phyloP scores from a whole-genome alignment of 768 basidiomycete species.

The Chalciporus sphaerocephalus region DNA sequence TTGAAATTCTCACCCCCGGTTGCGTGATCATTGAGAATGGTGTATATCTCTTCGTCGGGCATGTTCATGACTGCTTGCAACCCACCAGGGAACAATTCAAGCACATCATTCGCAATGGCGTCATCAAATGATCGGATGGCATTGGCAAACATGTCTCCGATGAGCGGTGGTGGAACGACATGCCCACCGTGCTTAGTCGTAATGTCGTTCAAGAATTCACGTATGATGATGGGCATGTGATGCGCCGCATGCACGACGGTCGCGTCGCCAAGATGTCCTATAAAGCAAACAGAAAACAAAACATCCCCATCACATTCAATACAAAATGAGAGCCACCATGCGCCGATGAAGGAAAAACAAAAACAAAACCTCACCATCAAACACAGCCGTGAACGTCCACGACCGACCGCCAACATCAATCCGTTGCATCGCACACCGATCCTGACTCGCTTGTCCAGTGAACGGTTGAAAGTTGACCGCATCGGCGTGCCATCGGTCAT shows the following conservation, averaged over 20 bases:
- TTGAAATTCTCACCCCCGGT: constrained; percentile 56
- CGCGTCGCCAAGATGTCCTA: constrained; percentile 66
- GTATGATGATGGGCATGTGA: constrained; percentile 64
- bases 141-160: constrained; percentile 53
- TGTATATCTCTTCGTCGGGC: constrained; percentile 52
- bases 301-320: not conserved
- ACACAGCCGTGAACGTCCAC: constrained; percentile 68
- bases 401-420: constrained; percentile 50
- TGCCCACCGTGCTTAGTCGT: constrained; percentile 35
- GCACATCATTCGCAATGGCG: constrained; percentile 61
- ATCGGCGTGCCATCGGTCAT: constrained; percentile 45
- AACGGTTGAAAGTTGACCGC: constrained; percentile 68
- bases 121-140: constrained; percentile 61
- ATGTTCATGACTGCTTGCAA: constrained; percentile 46
- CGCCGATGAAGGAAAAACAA: not conserved
- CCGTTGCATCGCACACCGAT: constrained; percentile 57
- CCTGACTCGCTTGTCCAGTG: constrained; percentile 51
- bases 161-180: constrained; percentile 42
- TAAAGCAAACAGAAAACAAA: constrained; percentile 3
- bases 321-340: constrained; percentile 4
- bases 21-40: constrained; percentile 61
- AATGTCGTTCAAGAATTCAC: constrained; percentile 49
- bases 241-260: constrained; percentile 66
- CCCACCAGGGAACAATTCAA: constrained; percentile 57
- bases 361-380: constrained; percentile 46